Evolutionary conservation across 1,284 basidiomycete genomes (phyloP), one percentile per base, ranked within the genome.

Genomic region (Heliocybe sulcata): DNA sequence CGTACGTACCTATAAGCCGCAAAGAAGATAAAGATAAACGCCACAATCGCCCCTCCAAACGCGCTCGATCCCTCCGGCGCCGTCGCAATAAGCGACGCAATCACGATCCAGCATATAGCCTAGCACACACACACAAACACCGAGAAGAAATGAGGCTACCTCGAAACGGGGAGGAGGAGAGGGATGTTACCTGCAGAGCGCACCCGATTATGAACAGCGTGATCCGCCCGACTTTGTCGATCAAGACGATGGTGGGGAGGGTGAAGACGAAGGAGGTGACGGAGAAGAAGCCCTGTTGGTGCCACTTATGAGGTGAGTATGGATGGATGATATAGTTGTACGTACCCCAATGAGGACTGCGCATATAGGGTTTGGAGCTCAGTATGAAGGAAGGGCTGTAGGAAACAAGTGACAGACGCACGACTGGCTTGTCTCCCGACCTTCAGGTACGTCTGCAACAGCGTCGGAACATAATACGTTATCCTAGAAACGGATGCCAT

Each of bases 191-290:
- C 47, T 49, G 47, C 12, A 49, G 10, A 9, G 20, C 47, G 27
- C 47, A 49, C 9, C 47, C 47, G 25, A 49, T 49, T 6, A 49
- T 29, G 20, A 49, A 49, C 10, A 49, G 47, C 23, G 22, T 4
- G 12, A 49, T 49, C 3, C 47, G 47, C 3, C 47, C 47, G 3
- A 49, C 12, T n/a, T 49, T 49, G 23, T 49, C 47, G 20, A 49
- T 49, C 6, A 49, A 22, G n/a, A 49, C 47, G n/a, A 49, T 49
- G 3, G 47, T 49, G 6, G 47, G 47, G 16, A 49, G 47, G 20
- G 47, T 49, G 47, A 49, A 49, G 47, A 49, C 27, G 47, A 49
- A 49, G n/a, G 47, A 49, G 16, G 25, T 22, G 23, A 49, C 47
- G 27, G 47, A 49, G 20, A 49, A 49, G 27, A 49, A 49, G 47